Evolutionary conservation across 352 stramenopile genomes (phyloP), one percentile per base, ranked within the genome.

Genomic region (Aphanomyces stellatus): DNA sequence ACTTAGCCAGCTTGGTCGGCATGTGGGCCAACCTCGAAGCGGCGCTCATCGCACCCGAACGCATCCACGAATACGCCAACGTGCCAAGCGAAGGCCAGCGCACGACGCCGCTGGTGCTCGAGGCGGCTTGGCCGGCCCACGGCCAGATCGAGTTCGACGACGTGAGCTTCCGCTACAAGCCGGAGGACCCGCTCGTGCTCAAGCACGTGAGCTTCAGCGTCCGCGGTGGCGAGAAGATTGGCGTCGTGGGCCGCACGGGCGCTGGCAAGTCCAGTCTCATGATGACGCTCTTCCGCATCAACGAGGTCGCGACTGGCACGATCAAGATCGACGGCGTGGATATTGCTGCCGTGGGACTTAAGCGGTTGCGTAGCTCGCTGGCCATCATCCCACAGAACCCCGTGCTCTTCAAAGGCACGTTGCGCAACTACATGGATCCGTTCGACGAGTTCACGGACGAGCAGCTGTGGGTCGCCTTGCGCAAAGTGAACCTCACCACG

Each of bases 381-480:
- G 80, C 79, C 1, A 84, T 87, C 71, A 85, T 85, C 42, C 76
- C 78, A 22, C 78, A 87, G 61, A 72, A 96, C 28, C 91, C 94
- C 10, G 87, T 97, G 15, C 69, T 98, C 8, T 98, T 98, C 74
- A 89, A 83, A 31, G 93, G 90, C n/a, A 92, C 81, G 1, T 77
- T 98, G 35, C 80, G 91, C 22, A 87, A 77, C 57, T 97, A 97
- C 59, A 66, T 98, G 31, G 93, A 98, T 71, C 95, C 95, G 19
- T 97, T 97, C 70, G 74, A 86, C 27, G 70, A 96, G 68, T 96
- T 89, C 75, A 79, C 72, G 19, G 90, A 97, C 51, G 78, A 88
- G 22, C 83, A 97, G 53, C 88, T 98, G 43, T 80, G 87, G 76
- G 76, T 86, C 24, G 94, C 91, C 15, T 69, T 99, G 19, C 71